These are phyloP conservation scores for Picochlorum sp. DNA, from an alignment of 139 green algal species.

Conservation along the genomic window DNA sequence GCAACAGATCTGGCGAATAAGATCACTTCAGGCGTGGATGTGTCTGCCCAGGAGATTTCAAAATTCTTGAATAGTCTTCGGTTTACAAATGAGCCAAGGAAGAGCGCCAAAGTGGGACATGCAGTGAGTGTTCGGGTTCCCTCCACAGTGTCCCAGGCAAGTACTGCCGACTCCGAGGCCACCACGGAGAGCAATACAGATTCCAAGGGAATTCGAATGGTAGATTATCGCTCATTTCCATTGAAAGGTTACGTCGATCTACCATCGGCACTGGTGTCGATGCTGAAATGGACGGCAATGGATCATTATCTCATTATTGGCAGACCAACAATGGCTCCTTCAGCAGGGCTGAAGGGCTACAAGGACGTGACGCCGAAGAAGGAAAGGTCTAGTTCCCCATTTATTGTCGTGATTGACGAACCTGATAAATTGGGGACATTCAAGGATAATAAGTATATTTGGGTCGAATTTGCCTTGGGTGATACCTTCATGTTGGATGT, in stretches of 20 bases:
- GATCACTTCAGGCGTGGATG: too few relatives aligned
- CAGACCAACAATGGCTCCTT: slow-evolving; percentile 2
- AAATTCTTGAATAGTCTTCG: too few relatives aligned
- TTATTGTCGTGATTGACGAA: slow-evolving; percentile 25
- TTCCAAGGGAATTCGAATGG: not conserved
- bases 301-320: slow-evolving; percentile 4
- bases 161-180: too few relatives aligned
- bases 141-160: too few relatives aligned
- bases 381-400: slow-evolving; percentile 14
- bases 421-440: slow-evolving; percentile 1
- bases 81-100: too few relatives aligned
- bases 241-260: slow-evolving; percentile 6
- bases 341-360: not conserved
- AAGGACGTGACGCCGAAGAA: slow-evolving; percentile 16
- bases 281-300: not conserved
- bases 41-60: too few relatives aligned
- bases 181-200: too few relatives aligned
- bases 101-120: too few relatives aligned
- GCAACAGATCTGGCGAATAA: too few relatives aligned
- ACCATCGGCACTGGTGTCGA: not conserved
- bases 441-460: slow-evolving; percentile 21
- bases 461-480: slow-evolving; percentile 20
- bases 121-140: too few relatives aligned
- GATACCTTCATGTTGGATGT: slow-evolving; percentile 35
- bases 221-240: slow-evolving; percentile 3